Base-by-base conservation (phyloP, 805 yeast genomes). In the Maudiozyma pseudohumilis region DNA sequence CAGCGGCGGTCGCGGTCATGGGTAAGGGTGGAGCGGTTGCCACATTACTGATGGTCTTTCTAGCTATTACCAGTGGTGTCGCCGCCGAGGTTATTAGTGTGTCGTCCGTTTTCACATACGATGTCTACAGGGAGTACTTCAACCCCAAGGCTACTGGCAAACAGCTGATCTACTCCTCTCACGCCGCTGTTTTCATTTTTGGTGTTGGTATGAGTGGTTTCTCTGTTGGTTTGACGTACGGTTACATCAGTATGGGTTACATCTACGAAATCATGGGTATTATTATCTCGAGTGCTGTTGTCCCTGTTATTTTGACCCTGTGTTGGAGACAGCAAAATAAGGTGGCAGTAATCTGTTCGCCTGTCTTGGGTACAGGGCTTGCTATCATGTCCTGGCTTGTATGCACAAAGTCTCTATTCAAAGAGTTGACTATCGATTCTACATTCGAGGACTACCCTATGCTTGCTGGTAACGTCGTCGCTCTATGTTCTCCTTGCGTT, bases 11-110 rank as follows among this genome's bases (percentile, higher is more conserved):
- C 29, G 85, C 95, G 0, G 63, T 87, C 29, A 67, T 87, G 61
- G 96, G 96, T 36, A 79, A 69, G 45, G 84, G 89, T 49, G 96
- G 96, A 44, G 94, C 94, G 4, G 88, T 75, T 34, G 88, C 88
- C 25, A 72, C 87, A 8, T 68, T 87, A 45, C 58, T 87, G 24
- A 63, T 87, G 67, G 74, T 86, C 9, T 87, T 87, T 60, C 82
- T 85, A 88, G 95, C 96, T 19, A 89, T 82, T 30, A 87, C 96
- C 0, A 81, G 94, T 34, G 95, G 96, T 19, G 75, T 84, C 72
- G 82, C 94, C 23, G 89, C 95, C 27, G 95, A 87, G 60, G 72
- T 87, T 52, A 83, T 87, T 54, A 81, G 95, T 2, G 88, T 84
- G 15, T 81, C 94, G 3, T 80, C 95, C 2, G 75, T 87, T 42